Evolutionary conservation across 768 basidiomycete species (phyloP).

Genomic region (Piloderma croceum): DNA sequence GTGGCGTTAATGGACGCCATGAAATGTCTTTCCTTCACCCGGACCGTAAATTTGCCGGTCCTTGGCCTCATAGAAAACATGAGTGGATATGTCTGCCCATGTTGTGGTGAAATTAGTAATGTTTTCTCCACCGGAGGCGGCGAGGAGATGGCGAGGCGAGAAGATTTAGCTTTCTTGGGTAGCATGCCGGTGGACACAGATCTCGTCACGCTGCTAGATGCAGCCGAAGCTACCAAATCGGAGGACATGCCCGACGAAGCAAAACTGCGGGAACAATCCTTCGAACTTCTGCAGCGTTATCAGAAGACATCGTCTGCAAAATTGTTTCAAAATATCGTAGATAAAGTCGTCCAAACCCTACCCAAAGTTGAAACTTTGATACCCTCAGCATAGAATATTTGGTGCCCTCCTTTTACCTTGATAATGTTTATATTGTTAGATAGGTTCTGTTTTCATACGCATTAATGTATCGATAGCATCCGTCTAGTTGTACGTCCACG

Average conservation of each 20-base stretch:
- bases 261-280: conserved; percentile 29
- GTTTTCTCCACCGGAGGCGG: conserved; percentile 95
- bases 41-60: conserved; percentile 78
- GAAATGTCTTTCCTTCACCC: conserved; percentile 95
- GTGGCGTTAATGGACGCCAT: conserved; percentile 92
- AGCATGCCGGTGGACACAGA: conserved; percentile 90
- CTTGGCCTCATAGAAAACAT: conserved; percentile 96
- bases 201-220: conserved; percentile 81
- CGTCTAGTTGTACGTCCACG: too few relatives aligned
- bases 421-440: too few relatives aligned
- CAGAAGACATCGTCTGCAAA: conserved; percentile 59
- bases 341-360: conserved; percentile 33
- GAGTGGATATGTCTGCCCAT: conserved; percentile 97
- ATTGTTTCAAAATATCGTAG: conserved; percentile 59
- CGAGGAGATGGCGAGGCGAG: conserved; percentile 74
- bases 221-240: conserved; percentile 33
- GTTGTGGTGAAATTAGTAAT: conserved; percentile 92
- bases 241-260: conserved; percentile 16
- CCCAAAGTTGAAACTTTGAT: conserved; percentile 11
- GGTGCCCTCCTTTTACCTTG: too few relatives aligned
- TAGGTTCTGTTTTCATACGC: too few relatives aligned
- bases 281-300: conserved; percentile 58
- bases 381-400: too few relatives aligned
- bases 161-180: conserved; percentile 75
- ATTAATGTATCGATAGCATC: too few relatives aligned